Evolutionary conservation across 495 filamentous ascomycete species (phyloP), one percentile per base, ranked within the genome.

Genomic region (Neurospora sp.): DNA sequence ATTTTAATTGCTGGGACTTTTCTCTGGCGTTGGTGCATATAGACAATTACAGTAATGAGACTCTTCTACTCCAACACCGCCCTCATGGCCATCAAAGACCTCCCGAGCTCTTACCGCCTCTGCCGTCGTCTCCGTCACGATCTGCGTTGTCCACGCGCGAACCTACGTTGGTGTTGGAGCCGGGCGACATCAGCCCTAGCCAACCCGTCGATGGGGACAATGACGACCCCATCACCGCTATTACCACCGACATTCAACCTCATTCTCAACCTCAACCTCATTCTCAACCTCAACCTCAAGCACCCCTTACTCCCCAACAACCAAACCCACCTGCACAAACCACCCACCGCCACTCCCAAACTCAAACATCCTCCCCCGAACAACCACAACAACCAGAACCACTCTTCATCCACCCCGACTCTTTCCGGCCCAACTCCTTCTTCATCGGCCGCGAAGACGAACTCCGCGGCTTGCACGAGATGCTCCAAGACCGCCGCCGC

Each of bases 371-470:
- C 22, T 40, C 40, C 27, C 10, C n/a, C 10, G 46, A 53, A 53
- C 46, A 48, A 2, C 53, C 46, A 10, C 40, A 48, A 12, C 41
- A n/a, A 31, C 40, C 38, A 27, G 35, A 72, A 7, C 83, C 83
- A 4, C 76, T 87, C 12, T 92, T 94, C 74, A 87, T 94, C 48
- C 91, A 89, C 59, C 93, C 93, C 1, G 86, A 90, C 1, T 89
- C 89, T 0, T 94, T 96, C 71, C 91, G 93, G 72, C 91, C 91
- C 4, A 96, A 96, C 77, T 88, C 88, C 3, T 89, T 87, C 38
- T 94, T 94, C 78, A 88, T 91, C 69, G 93, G 92, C 3, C 90
- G 94, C 79, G 80, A 91, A 74, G 88, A 89, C 68, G 91, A 94
- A 75, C 80, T 94, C 9, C 83, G 86, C n/a, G 83, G 87, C 11